phyloP scores from a whole-genome alignment of 768 basidiomycete species.

The Xerocomus potaroensis region DNA sequence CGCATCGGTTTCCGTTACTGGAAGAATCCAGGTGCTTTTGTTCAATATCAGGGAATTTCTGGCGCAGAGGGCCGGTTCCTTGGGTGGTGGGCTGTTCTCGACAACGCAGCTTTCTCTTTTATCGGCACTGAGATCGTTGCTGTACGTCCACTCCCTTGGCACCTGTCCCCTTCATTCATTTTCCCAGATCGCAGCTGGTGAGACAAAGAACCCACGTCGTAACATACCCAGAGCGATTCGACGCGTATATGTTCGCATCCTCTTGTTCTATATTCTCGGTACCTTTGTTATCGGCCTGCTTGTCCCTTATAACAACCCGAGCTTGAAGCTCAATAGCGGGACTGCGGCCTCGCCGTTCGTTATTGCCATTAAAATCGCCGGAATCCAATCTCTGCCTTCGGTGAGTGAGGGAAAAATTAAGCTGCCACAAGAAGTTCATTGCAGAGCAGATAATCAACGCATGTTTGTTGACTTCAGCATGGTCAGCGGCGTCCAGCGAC shows the following conservation, averaged over 20 bases:
- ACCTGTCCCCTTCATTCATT: conserved; percentile 1
- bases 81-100: conserved; percentile 65
- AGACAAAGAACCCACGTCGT: conserved; percentile 81
- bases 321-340: conserved; percentile 47
- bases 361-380: conserved; percentile 79
- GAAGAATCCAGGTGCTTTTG: conserved; percentile 87
- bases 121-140: conserved; percentile 95
- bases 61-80: conserved; percentile 78
- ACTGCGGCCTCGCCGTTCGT: conserved; percentile 85
- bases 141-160: conserved; percentile 37
- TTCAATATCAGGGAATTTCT: conserved; percentile 56
- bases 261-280: conserved; percentile 71
- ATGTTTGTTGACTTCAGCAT: conserved; percentile 81
- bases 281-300: conserved; percentile 79
- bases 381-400: conserved; percentile 82
- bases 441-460: conserved; percentile 66
- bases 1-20: conserved; percentile 62
- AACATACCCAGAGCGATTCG: conserved; percentile 56
- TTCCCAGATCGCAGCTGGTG: conserved; percentile 76
- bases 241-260: conserved; percentile 70
- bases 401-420: conserved; percentile 37
- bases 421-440: neutral
- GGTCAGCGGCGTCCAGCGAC: conserved; percentile 89
- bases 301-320: conserved; percentile 63
- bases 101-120: conserved; percentile 88